Evolutionary conservation across 352 stramenopile genomes (phyloP).

Genomic region (Globisporangium nunn): DNA sequence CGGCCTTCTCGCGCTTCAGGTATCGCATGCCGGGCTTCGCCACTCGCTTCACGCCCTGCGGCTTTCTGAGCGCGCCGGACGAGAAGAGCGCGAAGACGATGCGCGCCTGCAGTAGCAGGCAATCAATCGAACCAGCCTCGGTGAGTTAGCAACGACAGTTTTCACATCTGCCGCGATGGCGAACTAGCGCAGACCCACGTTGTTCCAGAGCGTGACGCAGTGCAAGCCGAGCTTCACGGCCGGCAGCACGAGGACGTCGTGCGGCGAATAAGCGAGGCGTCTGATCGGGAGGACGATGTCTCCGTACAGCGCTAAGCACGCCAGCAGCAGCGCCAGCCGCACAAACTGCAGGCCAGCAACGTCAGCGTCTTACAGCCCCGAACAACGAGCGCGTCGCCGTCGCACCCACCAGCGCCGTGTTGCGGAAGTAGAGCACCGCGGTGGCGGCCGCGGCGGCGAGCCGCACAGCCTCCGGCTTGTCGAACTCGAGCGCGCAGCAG

Average conservation of each 20-base stretch:
- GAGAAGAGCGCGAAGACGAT: conserved; percentile 28
- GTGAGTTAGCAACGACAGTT: neutral
- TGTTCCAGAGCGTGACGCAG: conserved; percentile 38
- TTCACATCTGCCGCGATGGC: neutral
- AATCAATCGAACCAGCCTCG: neutral
- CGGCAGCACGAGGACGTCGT: conserved; percentile 7
- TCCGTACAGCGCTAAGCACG: conserved; percentile 43
- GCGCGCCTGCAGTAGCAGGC: conserved; percentile 13
- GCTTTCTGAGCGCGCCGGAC: conserved; percentile 18
- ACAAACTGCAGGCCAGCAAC: conserved; percentile 31
- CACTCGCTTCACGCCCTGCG: neutral
- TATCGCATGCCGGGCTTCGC: conserved; percentile 5
- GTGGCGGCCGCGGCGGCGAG: conserved; percentile 20
- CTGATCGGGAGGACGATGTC: conserved; percentile 42
- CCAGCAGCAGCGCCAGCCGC: conserved; percentile 48
- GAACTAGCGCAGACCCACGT: conserved; percentile 6
- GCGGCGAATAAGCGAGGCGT: conserved; percentile 10
- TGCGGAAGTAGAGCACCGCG: conserved; percentile 61
- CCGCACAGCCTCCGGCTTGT: conserved; percentile 45
- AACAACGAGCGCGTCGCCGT: neutral
- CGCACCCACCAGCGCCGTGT: conserved; percentile 33
- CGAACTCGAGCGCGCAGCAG: conserved; percentile 34
- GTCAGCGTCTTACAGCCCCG: neutral
- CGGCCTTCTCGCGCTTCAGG: conserved; percentile 18
- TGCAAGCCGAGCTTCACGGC: conserved; percentile 23